Base-by-base conservation (phyloP, 306 rosid species). In the Citrullus amarus region DNA sequence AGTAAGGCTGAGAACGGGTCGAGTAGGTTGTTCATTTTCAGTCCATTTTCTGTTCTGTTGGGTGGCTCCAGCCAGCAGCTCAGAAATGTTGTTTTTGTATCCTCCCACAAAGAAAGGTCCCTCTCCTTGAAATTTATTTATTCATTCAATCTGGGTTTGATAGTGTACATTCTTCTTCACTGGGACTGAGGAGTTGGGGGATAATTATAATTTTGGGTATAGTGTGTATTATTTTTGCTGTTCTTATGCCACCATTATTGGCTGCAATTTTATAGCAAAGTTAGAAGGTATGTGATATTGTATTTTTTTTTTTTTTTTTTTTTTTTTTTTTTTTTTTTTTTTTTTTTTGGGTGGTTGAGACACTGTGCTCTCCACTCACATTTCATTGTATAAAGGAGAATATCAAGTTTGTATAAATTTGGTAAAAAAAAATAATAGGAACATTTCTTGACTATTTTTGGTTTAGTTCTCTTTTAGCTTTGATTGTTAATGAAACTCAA, bases 1-100 rank as follows among this genome's bases (percentile, higher is more conserved):
- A 96, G 86, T 89, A 73, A 88, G 95, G 98, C 90, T 74, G 80
- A 85, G 69, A 85, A 87, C 70, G 39, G 87, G 90, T 82, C 76
- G 76, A 48, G 56, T 30, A 46, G 85, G 75, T 91, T 92, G 84
- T 77, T 62, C 83, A 81, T 81, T 60, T 38, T 20, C 68, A 25
- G 69, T 16, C 36, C n/a, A 36, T 2, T 62, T 39, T 39, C 67
- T 20, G 25, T 11, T 53, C 44, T 67, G 50, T 75, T 56, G 65
- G 53, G 51, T n/a, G 28, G 51, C 53, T 69, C n/a, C 55, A 69
- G 44, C 44, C 44, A 39, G 76, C 75, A 69, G 75, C 2, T 6
- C 53, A 18, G 16, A 43, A 32, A 56, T 61, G 34, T 9, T 62
- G 54, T 57, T 77, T 57, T 77, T 58, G 58, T 25, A 57, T 38